Evolutionary conservation across 2,329 filamentous ascomycete species (phyloP), one percentile per base, ranked within the genome.

Genomic region (Epicoccum nigrum): DNA sequence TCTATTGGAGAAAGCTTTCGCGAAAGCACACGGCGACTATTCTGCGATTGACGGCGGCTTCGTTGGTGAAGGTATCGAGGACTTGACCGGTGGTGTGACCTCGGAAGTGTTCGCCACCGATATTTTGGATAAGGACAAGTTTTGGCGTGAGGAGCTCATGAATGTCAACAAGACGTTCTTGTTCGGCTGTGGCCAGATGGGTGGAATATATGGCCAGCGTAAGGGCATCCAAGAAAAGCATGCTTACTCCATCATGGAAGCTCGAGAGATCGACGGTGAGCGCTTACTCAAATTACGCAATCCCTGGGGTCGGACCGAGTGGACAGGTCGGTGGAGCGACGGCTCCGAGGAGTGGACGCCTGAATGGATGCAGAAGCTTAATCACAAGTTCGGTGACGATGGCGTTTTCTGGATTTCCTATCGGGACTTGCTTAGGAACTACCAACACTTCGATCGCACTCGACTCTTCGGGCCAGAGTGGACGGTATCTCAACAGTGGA

Each of bases 331-430:
- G 1, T 94, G 90, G 89, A 86, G 83, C 30, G 90, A 94, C 65
- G 90, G 90, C 0, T 90, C 87, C 6, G 88, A 90, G 63, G 86
- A 93, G 71, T 95, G 90, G 90, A 93, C 88, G 1, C 79, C 88
- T 0, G 86, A 92, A 59, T 90, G 87, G 83, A 85, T 93, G 73
- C 75, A 85, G 53, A 85, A 87, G 62, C 79, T 94, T 1, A 79
- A 82, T 37, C 88, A 92, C 67, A 84, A 82, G 33, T 92, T 92
- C 60, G 88, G 89, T 31, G 87, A 90, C 59, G 89, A 92, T 60
- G 89, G 88, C 7, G 63, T 84, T 25, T 85, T 86, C 67, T 86
- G 82, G 81, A 84, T 85, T 28, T 81, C 77, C 1, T 86, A 84
- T 63, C 71, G 79, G 12, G 83, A 86, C 51, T 74, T 86, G 13